phyloP scores from a whole-genome alignment of 192 early-diverging fungal species.

The Coemansia sp. region DNA sequence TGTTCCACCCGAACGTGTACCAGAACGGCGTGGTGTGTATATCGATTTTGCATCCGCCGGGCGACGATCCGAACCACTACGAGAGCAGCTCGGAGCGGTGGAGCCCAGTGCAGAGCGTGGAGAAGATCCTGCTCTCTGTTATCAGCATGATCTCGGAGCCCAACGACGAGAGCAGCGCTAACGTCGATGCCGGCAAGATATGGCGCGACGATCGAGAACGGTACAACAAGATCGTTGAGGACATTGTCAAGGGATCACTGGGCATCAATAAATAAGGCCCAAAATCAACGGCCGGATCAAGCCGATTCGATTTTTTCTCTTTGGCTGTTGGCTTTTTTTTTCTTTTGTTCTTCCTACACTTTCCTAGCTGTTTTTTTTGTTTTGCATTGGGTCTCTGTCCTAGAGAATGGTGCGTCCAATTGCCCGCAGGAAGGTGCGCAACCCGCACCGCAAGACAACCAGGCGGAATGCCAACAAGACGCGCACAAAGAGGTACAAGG shows the following conservation, averaged over 20 bases:
- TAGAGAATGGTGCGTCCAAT: constrained; percentile 58
- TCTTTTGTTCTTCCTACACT: constrained; percentile 4
- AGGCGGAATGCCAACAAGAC: constrained; percentile 60
- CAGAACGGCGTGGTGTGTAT: constrained; percentile 95
- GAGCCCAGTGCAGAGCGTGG: constrained; percentile 96
- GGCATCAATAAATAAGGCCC: too few relatives aligned
- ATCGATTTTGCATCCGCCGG: constrained; percentile 95
- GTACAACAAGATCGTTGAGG: constrained; percentile 76
- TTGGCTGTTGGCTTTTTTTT: neutral
- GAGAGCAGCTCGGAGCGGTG: constrained; percentile 94
- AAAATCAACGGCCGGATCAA: too few relatives aligned
- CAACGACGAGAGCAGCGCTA: constrained; percentile 97
- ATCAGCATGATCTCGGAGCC: constrained; percentile 97
- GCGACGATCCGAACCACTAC: constrained; percentile 97
- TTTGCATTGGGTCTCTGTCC: too few relatives aligned
- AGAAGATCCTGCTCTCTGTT: constrained; percentile 94
- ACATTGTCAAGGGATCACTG: constrained; percentile 71
- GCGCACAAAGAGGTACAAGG: constrained; percentile 53
- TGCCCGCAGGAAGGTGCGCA: constrained; percentile 60
- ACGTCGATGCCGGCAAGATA: constrained; percentile 97
- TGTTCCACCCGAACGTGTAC: constrained; percentile 98
- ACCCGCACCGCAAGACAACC: constrained; percentile 55
- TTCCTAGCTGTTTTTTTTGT: constrained; percentile 3
- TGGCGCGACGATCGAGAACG: constrained; percentile 77
- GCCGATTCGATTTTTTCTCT: neutral